These are phyloP conservation scores for Mycosphaerella sp. DNA, from an alignment of 2,329 filamentous ascomycete genomes.

Conservation along the genomic window DNA sequence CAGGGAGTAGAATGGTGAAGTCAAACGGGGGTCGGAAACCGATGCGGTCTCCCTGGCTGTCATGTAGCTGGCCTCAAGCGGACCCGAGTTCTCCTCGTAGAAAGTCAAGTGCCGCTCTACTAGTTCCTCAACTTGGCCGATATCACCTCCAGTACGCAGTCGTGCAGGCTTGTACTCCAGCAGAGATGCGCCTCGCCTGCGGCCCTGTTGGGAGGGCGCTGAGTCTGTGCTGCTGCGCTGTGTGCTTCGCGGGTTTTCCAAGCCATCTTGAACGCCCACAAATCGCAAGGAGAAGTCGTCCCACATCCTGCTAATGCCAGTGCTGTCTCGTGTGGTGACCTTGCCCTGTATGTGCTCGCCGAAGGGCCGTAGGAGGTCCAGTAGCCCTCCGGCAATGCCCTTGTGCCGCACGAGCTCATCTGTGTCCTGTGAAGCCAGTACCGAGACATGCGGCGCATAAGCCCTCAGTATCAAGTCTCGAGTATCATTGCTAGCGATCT, in stretches of 20 bases:
- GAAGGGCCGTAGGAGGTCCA: constrained; percentile 83
- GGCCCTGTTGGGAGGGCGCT: constrained; percentile 1
- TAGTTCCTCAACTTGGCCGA: constrained; percentile 70
- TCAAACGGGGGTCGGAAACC: constrained; percentile 14
- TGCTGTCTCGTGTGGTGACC: constrained; percentile 83
- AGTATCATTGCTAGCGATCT: constrained; percentile 46
- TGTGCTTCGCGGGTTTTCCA: constrained; percentile 36
- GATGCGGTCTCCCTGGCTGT: constrained; percentile 30
- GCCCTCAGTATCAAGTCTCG: constrained; percentile 67
- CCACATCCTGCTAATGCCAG: constrained; percentile 72
- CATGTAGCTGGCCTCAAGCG: constrained; percentile 39
- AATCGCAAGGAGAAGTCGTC: constrained; percentile 92
- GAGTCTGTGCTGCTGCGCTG: constrained; percentile 38
- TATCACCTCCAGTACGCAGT: constrained; percentile 45
- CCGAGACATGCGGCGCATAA: constrained; percentile 82
- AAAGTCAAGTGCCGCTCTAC: constrained; percentile 73
- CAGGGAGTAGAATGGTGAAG: constrained; percentile 66
- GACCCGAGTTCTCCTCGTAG: constrained; percentile 53
- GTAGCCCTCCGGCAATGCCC: constrained; percentile 73
- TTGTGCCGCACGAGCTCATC: constrained; percentile 75
- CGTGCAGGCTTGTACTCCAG: constrained; percentile 36
- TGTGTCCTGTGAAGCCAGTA: constrained; percentile 81
- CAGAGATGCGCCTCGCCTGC: constrained; percentile 17
- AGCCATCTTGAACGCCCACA: constrained; percentile 58
- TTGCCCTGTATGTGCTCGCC: constrained; percentile 83